These are phyloP conservation scores for Ophiorrhiza pumila DNA, from an alignment of 257 asterid species.

Conservation along the genomic window DNA sequence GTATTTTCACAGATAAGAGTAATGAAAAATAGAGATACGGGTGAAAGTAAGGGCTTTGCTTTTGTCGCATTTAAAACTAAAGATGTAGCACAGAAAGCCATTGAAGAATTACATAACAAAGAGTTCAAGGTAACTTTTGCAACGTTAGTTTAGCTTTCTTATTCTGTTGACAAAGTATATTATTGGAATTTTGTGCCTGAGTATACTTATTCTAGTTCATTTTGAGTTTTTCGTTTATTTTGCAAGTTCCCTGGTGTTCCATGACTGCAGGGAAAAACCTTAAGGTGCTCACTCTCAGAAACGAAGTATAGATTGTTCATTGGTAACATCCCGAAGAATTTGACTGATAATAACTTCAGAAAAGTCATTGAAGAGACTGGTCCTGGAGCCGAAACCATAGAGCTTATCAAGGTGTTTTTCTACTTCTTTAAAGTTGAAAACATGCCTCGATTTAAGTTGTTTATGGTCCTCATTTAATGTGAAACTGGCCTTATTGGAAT, in stretches of 20 bases:
- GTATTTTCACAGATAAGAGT: constrained; percentile 67
- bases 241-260: constrained; percentile 19
- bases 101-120: constrained; percentile 74
- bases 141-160: constrained; percentile 1
- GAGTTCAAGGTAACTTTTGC: constrained; percentile 67
- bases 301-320: constrained; percentile 84
- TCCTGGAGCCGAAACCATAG: constrained; percentile 87
- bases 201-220: neutral
- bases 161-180: neutral
- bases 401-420: constrained; percentile 73
- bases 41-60: constrained; percentile 96
- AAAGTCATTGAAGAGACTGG: constrained; percentile 71
- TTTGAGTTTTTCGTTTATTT: constrained; percentile 9
- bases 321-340: constrained; percentile 85
- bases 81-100: constrained; percentile 84
- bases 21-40: constrained; percentile 87
- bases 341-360: constrained; percentile 73
- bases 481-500: neutral
- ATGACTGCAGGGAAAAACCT: constrained; percentile 71
- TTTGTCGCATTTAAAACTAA: constrained; percentile 82
- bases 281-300: constrained; percentile 85
- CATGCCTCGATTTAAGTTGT: constrained; percentile 6
- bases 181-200: constrained; percentile 11
- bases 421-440: constrained; percentile 4
- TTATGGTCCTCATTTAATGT: neutral